These are phyloP conservation scores for Aciculosporium take DNA, from an alignment of 2,329 filamentous ascomycete species.

Conservation along the genomic window DNA sequence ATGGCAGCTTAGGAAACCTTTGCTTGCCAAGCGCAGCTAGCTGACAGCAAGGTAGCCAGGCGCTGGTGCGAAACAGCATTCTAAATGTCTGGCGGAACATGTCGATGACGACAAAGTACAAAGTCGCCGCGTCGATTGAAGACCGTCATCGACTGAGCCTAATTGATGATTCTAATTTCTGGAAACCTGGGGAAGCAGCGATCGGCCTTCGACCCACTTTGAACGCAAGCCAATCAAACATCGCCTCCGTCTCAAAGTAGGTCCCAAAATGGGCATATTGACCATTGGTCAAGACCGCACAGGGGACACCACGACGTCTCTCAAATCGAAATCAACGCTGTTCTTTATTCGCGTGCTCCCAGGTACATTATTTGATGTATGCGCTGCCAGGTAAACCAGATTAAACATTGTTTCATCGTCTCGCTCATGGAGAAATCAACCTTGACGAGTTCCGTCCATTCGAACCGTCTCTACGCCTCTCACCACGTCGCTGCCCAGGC, in stretches of 20 bases:
- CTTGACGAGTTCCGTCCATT: background rate
- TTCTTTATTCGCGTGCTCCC: background rate
- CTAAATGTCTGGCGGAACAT: too few relatives aligned
- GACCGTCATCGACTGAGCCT: background rate
- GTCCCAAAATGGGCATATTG: background rate
- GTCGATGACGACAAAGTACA: too few relatives aligned
- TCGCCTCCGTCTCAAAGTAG: background rate
- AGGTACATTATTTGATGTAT: background rate
- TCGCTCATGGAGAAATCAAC: background rate
- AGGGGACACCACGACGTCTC: too few relatives aligned
- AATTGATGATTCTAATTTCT: background rate
- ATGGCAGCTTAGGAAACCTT: too few relatives aligned
- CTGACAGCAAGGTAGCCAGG: background rate
- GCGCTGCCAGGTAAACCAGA: background rate
- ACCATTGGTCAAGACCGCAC: background rate
- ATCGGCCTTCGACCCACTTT: background rate
- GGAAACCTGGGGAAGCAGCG: background rate
- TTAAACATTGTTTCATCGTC: background rate
- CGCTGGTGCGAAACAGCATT: too few relatives aligned
- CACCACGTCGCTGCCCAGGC: background rate
- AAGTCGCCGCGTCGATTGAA: background rate
- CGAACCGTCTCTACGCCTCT: background rate
- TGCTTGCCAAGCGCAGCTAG: too few relatives aligned
- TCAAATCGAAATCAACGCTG: background rate
- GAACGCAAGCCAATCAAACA: background rate